phyloP scores from a whole-genome alignment of 2,329 filamentous ascomycete genomes.

The Alternaria ventricosa region DNA sequence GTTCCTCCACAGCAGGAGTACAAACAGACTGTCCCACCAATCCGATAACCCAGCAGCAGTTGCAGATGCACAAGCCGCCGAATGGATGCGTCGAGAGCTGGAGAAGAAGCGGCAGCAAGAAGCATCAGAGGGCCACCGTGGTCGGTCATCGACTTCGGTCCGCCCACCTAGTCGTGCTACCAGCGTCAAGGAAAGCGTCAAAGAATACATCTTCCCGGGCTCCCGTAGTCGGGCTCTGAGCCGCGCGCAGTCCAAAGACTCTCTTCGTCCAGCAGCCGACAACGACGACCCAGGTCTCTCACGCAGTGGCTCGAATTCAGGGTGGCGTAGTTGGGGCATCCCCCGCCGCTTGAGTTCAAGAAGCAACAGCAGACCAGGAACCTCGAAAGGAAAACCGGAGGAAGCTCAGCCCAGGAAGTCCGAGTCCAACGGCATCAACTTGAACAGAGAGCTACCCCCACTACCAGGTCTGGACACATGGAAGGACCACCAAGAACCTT shows the following conservation, averaged over 20 bases:
- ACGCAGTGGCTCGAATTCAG: constrained; percentile 34
- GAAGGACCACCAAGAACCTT: constrained; percentile 32
- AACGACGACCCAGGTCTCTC: constrained; percentile 25
- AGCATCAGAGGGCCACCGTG: constrained; percentile 26
- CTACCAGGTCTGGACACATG: constrained; percentile 54
- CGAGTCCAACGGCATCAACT: constrained; percentile 42
- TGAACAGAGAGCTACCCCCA: constrained; percentile 57
- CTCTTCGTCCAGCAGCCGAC: constrained; percentile 27
- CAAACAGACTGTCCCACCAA: constrained; percentile 44
- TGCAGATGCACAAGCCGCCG: constrained; percentile 48
- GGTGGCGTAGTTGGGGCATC: constrained; percentile 51
- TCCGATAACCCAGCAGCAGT: constrained; percentile 43
- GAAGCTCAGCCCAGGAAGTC: constrained; percentile 37
- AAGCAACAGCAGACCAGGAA: constrained; percentile 41
- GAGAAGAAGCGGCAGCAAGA: constrained; percentile 50
- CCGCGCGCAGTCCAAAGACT: constrained; percentile 45
- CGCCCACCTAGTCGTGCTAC: constrained; percentile 45
- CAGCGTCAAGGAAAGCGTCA: constrained; percentile 49
- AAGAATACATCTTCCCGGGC: constrained; percentile 52
- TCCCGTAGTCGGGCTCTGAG: constrained; percentile 32
- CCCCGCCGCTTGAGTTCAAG: constrained; percentile 43
- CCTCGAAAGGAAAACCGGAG: constrained; percentile 34
- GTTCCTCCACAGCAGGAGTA: constrained; percentile 39
- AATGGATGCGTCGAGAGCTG: constrained; percentile 54
- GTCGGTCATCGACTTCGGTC: constrained; percentile 17